Conservation (phyloP, 2,329 filamentous ascomycete genomes). For the Penicillium sclerotiorum region DNA sequence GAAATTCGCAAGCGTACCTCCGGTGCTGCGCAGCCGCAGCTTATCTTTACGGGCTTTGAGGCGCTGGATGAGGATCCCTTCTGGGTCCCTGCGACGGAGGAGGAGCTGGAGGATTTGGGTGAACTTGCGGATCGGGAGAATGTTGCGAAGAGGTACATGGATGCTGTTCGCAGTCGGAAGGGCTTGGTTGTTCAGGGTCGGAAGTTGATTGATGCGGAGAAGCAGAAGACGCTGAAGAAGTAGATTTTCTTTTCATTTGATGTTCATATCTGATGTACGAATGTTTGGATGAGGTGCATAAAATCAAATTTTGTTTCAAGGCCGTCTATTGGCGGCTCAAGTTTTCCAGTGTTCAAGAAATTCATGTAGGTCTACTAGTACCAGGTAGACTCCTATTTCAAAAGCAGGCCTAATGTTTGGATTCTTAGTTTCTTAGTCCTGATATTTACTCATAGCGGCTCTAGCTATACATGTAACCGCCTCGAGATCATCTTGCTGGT, state of each 20-base stretch:
- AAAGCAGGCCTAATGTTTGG: no score
- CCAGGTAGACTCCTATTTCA: no score
- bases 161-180: slow-evolving; percentile 82
- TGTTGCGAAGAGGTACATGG: slow-evolving; percentile 94
- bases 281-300: no score
- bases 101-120: slow-evolving; percentile 93
- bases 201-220: slow-evolving; percentile 82
- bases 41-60: slow-evolving; percentile 92
- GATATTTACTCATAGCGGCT: no score
- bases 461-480: slow-evolving; percentile 27
- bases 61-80: slow-evolving; percentile 94
- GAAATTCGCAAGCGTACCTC: slow-evolving; percentile 95
- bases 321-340: no score
- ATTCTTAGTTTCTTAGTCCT: no score
- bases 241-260: slow-evolving; percentile 18
- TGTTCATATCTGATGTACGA: neutral
- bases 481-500: slow-evolving; percentile 21
- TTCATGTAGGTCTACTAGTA: no score
- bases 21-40: slow-evolving; percentile 86
- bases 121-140: slow-evolving; percentile 94
- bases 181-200: slow-evolving; percentile 79
- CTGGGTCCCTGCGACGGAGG: slow-evolving; percentile 96
- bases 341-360: no score
- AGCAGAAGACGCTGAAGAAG: slow-evolving; percentile 76
- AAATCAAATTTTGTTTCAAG: no score